A percentile compares a stretch with the other conserved stretches of the same genome.
Conservation (phyloP, 805 yeast species). For the Pichia sporocuriosa region DNA sequence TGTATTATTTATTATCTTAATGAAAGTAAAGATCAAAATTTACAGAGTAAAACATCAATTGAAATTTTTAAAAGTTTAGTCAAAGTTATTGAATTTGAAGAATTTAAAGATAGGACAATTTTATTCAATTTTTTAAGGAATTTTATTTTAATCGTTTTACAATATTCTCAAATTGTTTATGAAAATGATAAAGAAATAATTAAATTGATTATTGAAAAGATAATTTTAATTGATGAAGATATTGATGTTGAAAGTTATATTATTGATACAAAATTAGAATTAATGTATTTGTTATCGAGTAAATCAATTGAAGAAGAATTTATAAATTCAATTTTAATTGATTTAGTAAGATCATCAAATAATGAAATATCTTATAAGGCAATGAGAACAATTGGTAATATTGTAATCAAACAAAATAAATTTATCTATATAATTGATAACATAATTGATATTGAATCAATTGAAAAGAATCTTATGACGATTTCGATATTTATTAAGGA, state of each 20-base stretch:
- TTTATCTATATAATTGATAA: not conserved
- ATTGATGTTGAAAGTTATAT: slow-evolving; percentile 77
- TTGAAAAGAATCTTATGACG: slow-evolving; percentile 3
- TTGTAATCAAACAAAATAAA: slow-evolving; percentile 54
- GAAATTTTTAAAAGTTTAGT: slow-evolving; percentile 1
- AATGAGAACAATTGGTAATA: slow-evolving; percentile 80
- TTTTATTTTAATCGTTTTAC: slow-evolving; percentile 3
- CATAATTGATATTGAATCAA: not conserved
- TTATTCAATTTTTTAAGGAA: slow-evolving; percentile 9
- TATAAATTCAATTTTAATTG: not conserved
- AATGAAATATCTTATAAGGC: slow-evolving; percentile 57
- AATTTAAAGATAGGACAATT: not conserved
- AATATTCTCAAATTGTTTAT: not conserved
- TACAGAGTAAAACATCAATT: not conserved
- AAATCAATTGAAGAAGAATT: slow-evolving; percentile 1
- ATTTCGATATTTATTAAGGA: slow-evolving; percentile 3
- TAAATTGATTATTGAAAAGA: not conserved
- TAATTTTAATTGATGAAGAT: not conserved
- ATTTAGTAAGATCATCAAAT: slow-evolving; percentile 1
- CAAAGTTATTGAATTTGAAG: not conserved
- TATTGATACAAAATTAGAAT: slow-evolving; percentile 84
- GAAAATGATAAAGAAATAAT: not conserved
- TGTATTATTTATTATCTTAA: slow-evolving; percentile 2
- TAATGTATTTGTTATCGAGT: slow-evolving; percentile 69
- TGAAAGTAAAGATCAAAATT: not conserved